Evolutionary conservation across 2,329 filamentous ascomycete species (phyloP).

Genomic region (Mariannaea sp.): DNA sequence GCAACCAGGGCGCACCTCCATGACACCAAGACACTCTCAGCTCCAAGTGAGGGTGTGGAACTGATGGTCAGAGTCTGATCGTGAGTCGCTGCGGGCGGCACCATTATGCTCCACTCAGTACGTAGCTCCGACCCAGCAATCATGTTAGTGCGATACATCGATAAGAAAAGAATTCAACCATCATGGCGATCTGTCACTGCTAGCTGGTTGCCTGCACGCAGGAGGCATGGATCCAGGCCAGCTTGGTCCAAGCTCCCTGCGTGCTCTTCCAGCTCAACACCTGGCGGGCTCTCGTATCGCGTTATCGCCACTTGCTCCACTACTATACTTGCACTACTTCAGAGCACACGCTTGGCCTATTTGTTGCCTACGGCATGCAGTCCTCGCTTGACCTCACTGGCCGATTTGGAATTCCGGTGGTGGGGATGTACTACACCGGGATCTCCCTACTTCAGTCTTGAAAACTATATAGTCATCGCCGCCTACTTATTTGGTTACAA

Average conservation of each 20-base stretch:
- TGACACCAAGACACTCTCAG: conserved; percentile 29
- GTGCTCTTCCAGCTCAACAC: conserved; percentile 14
- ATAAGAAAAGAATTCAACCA: conserved; percentile 12
- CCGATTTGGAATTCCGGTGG: conserved; percentile 10
- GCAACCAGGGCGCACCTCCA: conserved; percentile 33
- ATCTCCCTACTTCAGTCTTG: too few species aligned
- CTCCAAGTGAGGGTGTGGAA: conserved; percentile 24
- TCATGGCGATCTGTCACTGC: conserved; percentile 4
- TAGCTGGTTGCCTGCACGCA: too few species aligned
- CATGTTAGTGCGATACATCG: conserved; percentile 30
- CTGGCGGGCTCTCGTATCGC: conserved; percentile 15
- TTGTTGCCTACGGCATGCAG: conserved; percentile 2
- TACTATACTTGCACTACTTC: conserved; percentile 22
- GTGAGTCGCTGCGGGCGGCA: conserved; percentile 32
- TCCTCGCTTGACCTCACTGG: conserved; percentile 1
- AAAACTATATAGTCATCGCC: too few species aligned
- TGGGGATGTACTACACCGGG: conserved; percentile 22
- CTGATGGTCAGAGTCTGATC: too few species aligned
- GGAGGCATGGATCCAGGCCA: conserved; percentile 10
- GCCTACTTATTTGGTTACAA: too few species aligned
- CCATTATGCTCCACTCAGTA: conserved; percentile 27
- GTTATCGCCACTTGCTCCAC: conserved; percentile 20
- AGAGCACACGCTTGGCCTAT: conserved; percentile 21
- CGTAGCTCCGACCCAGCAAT: conserved; percentile 18
- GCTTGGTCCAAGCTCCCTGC: conserved; percentile 31